These are phyloP conservation scores for Trichopus zeylanicus DNA, from an alignment of 116 monocot species.

Conservation along the genomic window DNA sequence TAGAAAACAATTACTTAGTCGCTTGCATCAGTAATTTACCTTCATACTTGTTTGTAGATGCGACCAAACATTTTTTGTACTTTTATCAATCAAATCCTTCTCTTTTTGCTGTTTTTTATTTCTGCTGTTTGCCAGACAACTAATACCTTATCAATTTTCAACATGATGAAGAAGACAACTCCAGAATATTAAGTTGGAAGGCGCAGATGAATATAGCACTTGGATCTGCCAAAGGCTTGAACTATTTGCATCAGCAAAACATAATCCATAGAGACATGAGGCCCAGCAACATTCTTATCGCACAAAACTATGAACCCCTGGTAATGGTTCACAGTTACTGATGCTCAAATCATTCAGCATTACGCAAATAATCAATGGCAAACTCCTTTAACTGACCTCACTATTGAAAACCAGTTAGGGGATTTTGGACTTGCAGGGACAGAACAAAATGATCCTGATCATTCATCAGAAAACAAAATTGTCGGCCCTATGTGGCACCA, in stretches of 20 bases:
- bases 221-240: slow-evolving; percentile 33
- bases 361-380: no score
- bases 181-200: slow-evolving; percentile 23
- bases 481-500: slow-evolving; percentile 44
- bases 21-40: no score
- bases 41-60: no score
- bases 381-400: neutral
- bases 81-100: neutral
- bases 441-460: slow-evolving; percentile 5
- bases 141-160: slow-evolving; percentile 2
- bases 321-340: slow-evolving; percentile 8
- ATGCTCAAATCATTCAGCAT: neutral
- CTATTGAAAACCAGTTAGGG: slow-evolving; percentile 18
- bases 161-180: slow-evolving; percentile 18
- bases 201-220: slow-evolving; percentile 32
- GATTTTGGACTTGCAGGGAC: slow-evolving; percentile 41
- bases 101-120: neutral
- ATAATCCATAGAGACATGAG: slow-evolving; percentile 49
- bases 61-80: no score
- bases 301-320: slow-evolving; percentile 31
- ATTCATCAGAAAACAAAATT: slow-evolving; percentile 10
- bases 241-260: slow-evolving; percentile 32
- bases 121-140: neutral
- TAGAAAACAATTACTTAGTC: no score
- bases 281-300: slow-evolving; percentile 37